Conservation (phyloP, 2,329 filamentous ascomycete genomes). For the Microsporum canis region DNA sequence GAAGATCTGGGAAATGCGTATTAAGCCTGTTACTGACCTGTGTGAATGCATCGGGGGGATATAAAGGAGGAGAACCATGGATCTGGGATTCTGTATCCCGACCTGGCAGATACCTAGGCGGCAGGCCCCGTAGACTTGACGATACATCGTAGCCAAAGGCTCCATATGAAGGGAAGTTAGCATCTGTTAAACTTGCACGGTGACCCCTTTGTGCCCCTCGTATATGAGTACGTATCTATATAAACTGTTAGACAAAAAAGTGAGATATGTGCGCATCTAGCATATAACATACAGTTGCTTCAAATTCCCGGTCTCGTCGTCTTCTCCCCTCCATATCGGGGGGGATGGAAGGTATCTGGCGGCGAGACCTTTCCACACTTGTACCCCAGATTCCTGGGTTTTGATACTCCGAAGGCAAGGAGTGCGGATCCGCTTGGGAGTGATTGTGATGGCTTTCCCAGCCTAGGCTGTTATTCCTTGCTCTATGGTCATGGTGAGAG, state of each 20-base stretch:
- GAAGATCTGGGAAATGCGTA: not conserved
- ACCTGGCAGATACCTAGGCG: constrained; percentile 12
- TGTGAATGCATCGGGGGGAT: constrained; percentile 8
- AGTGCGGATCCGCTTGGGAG: not conserved
- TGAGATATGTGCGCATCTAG: not conserved
- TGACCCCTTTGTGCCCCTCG: constrained; percentile 6
- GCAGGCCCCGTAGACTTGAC: constrained; percentile 8
- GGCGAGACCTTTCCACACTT: constrained; percentile 13
- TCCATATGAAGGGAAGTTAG: constrained; percentile 12
- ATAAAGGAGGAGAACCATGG: constrained; percentile 12
- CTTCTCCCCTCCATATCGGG: constrained; percentile 13
- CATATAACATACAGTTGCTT: constrained; percentile 13
- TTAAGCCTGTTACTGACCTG: not conserved
- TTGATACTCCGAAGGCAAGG: not conserved
- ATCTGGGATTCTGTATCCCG: constrained; percentile 6
- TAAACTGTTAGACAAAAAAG: not conserved
- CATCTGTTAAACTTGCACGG: constrained; percentile 6
- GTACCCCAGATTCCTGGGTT: not conserved
- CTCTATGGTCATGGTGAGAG: not conserved
- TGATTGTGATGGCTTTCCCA: not conserved
- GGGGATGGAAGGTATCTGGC: constrained; percentile 12
- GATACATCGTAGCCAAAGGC: constrained; percentile 11
- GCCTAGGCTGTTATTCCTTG: not conserved
- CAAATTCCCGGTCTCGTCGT: constrained; percentile 10
- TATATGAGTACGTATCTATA: constrained; percentile 11